Evolutionary conservation across 2,329 filamentous ascomycete genomes (phyloP).

Genomic region (Pseudogymnoascus sp.): DNA sequence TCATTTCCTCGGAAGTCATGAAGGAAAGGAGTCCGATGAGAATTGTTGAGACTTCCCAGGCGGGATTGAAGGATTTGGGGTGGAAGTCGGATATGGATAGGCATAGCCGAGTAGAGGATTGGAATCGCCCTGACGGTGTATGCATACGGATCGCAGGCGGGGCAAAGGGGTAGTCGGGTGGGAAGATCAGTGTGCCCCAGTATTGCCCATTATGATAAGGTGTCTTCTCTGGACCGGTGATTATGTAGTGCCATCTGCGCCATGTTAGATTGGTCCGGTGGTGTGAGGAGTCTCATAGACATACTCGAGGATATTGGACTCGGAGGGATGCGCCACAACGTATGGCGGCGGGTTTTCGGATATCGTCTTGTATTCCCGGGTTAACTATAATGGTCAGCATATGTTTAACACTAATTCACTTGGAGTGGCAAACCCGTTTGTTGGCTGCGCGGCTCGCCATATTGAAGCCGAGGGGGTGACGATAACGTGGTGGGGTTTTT

Average conservation of each 20-base stretch:
- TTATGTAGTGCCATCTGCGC: constrained; percentile 81
- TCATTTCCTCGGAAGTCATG: constrained; percentile 99
- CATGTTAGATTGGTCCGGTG: constrained; percentile 13
- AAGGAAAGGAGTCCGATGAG: constrained; percentile 89
- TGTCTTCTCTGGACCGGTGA: constrained; percentile 88
- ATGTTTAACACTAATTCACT: neutral
- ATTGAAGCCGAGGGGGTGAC: constrained; percentile 21
- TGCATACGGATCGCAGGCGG: constrained; percentile 98
- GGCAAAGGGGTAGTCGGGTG: constrained; percentile 92
- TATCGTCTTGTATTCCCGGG: constrained; percentile 56
- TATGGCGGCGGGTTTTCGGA: constrained; percentile 76
- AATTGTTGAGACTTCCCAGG: constrained; percentile 97
- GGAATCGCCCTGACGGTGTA: constrained; percentile 91
- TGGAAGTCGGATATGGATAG: constrained; percentile 97
- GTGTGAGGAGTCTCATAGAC: neutral
- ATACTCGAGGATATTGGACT: constrained; percentile 83
- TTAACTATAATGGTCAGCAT: constrained; percentile 39
- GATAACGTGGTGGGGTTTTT: constrained; percentile 6
- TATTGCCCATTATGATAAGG: constrained; percentile 94
- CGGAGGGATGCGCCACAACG: constrained; percentile 82
- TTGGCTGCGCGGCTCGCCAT: constrained; percentile 69
- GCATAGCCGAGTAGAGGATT: constrained; percentile 83
- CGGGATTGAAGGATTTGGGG: constrained; percentile 94
- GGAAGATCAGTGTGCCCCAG: constrained; percentile 95
- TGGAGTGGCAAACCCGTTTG: constrained; percentile 50